Base-by-base conservation (phyloP, 257 asterid genomes). In the Solanum etuberosum region DNA sequence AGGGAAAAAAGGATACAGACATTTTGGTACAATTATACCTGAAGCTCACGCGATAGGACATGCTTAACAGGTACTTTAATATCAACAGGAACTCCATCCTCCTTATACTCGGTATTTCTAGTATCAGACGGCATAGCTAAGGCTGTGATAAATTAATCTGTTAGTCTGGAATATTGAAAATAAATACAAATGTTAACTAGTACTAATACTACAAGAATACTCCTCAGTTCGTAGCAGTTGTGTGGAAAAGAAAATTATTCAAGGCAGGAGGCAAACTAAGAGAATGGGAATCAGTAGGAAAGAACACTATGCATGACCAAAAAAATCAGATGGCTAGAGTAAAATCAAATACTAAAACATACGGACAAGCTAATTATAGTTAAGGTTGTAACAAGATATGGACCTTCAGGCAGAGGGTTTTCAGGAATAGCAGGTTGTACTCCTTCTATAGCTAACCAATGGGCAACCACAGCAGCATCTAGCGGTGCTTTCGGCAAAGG, bases 341-440 rank as follows among this genome's bases (percentile, higher is more conserved):
- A 46, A 42, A 78, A 78, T 73, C 65, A 78, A 27, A 5, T 78
- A 6, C 61, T 46, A 43, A 43, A 25, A 78, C 38, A 43, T 78
- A 25, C 16, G 2, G 16, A 46, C 67, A 31, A 48, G 21, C 46
- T 29, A 68, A 70, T 21, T 85, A 13, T 32, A 43, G 37, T 46
- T 35, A 20, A 70, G 40, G 25, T 85, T 70, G 29, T 70, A 16
- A 70, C 48, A 77, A 92, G 90, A 77, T 14, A 16, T 5, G 18
- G 27, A 90, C 98, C 97, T 92, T 95, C 98, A 84, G 93, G 94
- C 31, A 96, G 98, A 78, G 97, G 97, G 83, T 97, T 97, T 92
- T 96, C 99, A 11, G 99, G 99, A 91, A 97, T 95, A 59, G 98
- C 94, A 51, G 99, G 99, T 88, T 97, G 99, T 63, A 95, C 96